Conservation (phyloP, 768 basidiomycete species). For the Floccularia luteovirens region DNA sequence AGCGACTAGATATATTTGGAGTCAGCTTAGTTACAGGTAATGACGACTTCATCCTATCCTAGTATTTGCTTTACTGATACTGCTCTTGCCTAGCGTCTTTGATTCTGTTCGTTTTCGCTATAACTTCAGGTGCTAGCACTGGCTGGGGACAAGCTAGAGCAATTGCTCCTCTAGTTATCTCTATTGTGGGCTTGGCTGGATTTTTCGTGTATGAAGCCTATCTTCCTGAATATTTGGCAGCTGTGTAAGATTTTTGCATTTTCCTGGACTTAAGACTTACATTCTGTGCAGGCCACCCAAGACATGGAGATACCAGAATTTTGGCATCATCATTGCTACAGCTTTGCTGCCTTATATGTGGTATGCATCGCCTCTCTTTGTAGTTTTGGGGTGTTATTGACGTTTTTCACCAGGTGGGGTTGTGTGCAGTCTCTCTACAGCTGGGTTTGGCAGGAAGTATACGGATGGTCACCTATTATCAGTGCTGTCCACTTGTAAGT, state of each 20-base stretch:
- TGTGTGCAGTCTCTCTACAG: constrained; percentile 23
- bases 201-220: constrained; percentile 48
- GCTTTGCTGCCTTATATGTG: constrained; percentile 29
- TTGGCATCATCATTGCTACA: constrained; percentile 26
- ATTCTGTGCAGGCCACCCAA: constrained; percentile 24
- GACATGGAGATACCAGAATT: constrained; percentile 33
- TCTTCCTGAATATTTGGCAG: constrained; percentile 30
- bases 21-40: constrained; percentile 27
- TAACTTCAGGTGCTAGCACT: constrained; percentile 36
- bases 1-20: constrained; percentile 28
- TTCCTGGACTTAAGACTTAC: constrained; percentile 1
- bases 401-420: constrained; percentile 25
- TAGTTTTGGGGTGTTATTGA: not conserved
- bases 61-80: not conserved
- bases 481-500: constrained; percentile 30
- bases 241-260: constrained; percentile 22
- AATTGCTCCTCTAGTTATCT: constrained; percentile 36
- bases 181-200: constrained; percentile 24
- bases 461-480: constrained; percentile 31
- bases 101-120: constrained; percentile 31
- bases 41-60: constrained; percentile 1
- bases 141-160: constrained; percentile 43
- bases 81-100: constrained; percentile 17
- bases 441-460: constrained; percentile 31
- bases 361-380: not conserved